Evolutionary conservation across 1,284 basidiomycete genomes (phyloP).

Genomic region (Ceratobasidium papillatum): DNA sequence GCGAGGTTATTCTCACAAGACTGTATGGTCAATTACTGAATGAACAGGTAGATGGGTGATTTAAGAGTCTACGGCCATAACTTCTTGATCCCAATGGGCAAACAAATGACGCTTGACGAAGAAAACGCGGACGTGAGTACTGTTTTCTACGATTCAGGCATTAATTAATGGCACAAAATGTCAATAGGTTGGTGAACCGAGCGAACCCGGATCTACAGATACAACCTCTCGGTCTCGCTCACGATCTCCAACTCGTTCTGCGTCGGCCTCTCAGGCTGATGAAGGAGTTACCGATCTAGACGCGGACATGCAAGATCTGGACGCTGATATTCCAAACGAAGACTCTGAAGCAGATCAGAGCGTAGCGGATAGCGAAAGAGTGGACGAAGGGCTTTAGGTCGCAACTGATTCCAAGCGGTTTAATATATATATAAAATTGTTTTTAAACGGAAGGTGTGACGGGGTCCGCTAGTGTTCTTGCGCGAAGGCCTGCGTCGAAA

Average conservation of each 20-base stretch:
- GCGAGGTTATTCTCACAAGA: constrained; percentile 41
- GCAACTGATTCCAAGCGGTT: neutral
- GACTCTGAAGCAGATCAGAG: constrained; percentile 41
- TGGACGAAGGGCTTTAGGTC: constrained; percentile 39
- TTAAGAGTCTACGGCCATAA: constrained; percentile 58
- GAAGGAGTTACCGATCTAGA: constrained; percentile 44
- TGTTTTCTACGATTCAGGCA: neutral
- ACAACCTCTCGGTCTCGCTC: constrained; percentile 28
- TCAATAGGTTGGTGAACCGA: constrained; percentile 28
- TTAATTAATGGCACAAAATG: neutral
- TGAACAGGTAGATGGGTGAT: constrained; percentile 31
- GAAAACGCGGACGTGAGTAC: constrained; percentile 79
- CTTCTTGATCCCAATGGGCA: constrained; percentile 77
- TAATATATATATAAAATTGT: neutral
- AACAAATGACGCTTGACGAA: constrained; percentile 73
- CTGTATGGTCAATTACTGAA: neutral
- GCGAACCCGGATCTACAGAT: constrained; percentile 27
- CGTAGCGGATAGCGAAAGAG: constrained; percentile 38
- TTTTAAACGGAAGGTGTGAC: no score
- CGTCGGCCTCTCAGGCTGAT: constrained; percentile 53
- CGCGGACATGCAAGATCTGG: constrained; percentile 41
- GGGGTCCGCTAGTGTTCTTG: no score
- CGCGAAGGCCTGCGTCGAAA: no score
- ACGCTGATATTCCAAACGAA: constrained; percentile 31
- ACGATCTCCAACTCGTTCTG: constrained; percentile 28